Evolutionary conservation across 345 rosid species (phyloP).

Genomic region (Nephelium lappaceum): DNA sequence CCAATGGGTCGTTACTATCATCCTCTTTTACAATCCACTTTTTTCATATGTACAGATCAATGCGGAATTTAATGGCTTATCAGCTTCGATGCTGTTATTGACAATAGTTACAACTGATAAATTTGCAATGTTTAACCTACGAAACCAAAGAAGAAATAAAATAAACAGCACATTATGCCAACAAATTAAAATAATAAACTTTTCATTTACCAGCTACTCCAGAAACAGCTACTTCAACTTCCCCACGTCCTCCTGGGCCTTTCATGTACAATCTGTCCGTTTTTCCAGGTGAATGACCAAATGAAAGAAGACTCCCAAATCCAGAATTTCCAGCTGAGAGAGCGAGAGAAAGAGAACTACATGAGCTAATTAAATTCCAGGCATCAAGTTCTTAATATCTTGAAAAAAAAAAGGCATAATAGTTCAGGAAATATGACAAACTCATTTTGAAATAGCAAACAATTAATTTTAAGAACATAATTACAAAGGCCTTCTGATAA

Average conservation of each 20-base stretch:
- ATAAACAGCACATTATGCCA: neutral
- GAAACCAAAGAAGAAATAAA: neutral
- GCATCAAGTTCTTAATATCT: slow-evolving; percentile 9
- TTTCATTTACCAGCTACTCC: slow-evolving; percentile 69
- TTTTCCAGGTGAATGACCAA: slow-evolving; percentile 75
- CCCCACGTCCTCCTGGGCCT: slow-evolving; percentile 99
- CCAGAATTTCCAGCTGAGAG: slow-evolving; percentile 74
- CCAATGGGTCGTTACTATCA: neutral
- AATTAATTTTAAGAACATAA: neutral
- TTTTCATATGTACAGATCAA: neutral
- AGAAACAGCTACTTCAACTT: slow-evolving; percentile 98
- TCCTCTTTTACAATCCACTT: slow-evolving; percentile 1
- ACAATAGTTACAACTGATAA: slow-evolving; percentile 11
- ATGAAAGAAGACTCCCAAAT: slow-evolving; percentile 79
- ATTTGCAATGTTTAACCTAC: neutral
- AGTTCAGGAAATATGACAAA: slow-evolving; percentile 1
- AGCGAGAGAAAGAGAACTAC: slow-evolving; percentile 5
- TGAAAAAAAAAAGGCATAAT: neutral
- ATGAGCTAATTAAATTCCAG: slow-evolving; percentile 4
- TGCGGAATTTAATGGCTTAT: neutral
- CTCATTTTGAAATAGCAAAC: neutral
- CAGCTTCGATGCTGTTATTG: slow-evolving; percentile 7
- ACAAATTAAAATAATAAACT: slow-evolving; percentile 1
- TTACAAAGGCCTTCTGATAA: neutral
- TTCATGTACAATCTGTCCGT: slow-evolving; percentile 88